A percentile compares a stretch with the other conserved stretches of the same genome.
Conservation (phyloP, 2,329 filamentous ascomycete species). For the Passalora sequoiae region DNA sequence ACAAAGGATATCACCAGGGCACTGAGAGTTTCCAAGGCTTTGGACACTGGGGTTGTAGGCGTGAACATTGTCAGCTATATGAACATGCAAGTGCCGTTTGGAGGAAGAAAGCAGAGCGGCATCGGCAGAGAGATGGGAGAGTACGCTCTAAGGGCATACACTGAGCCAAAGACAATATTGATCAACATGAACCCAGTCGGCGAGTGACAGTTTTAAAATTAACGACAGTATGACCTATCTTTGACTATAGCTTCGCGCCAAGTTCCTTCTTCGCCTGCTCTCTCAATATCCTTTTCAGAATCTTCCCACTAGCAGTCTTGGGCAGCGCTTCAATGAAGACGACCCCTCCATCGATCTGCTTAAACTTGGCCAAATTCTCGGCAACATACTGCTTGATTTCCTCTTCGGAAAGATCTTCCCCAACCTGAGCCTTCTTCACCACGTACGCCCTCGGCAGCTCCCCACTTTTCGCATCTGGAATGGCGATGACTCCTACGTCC, state of each 20-base stretch:
- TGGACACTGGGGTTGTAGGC: slow-evolving; percentile 39
- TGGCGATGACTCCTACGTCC: slow-evolving; percentile 47
- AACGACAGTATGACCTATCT: too few species aligned
- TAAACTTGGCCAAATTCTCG: slow-evolving; percentile 41
- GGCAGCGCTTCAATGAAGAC: slow-evolving; percentile 31
- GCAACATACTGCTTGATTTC: slow-evolving; percentile 38
- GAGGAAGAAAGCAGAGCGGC: slow-evolving; percentile 57
- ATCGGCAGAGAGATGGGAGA: slow-evolving; percentile 58
- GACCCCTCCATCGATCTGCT: slow-evolving; percentile 44
- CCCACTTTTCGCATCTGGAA: slow-evolving; percentile 29
- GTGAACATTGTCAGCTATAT: slow-evolving; percentile 32
- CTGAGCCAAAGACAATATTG: slow-evolving; percentile 35
- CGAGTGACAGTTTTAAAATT: too few species aligned
- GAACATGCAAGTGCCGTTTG: slow-evolving; percentile 39
- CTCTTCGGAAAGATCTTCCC: slow-evolving; percentile 31
- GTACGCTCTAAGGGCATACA: slow-evolving; percentile 56
- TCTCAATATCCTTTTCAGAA: slow-evolving; percentile 39
- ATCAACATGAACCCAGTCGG: background rate
- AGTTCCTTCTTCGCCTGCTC: slow-evolving; percentile 34
- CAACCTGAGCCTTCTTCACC: slow-evolving; percentile 22
- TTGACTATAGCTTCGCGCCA: background rate
- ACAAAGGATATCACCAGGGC: slow-evolving; percentile 37
- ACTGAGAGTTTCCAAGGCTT: slow-evolving; percentile 36
- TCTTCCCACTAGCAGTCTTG: slow-evolving; percentile 31
- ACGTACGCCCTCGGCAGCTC: slow-evolving; percentile 31